Percentiles rank a stretch among this genome's conserved stretches.
Evolutionary conservation across 2,329 filamentous ascomycete species (phyloP).

Genomic region (Coniochaeta prunicola): DNA sequence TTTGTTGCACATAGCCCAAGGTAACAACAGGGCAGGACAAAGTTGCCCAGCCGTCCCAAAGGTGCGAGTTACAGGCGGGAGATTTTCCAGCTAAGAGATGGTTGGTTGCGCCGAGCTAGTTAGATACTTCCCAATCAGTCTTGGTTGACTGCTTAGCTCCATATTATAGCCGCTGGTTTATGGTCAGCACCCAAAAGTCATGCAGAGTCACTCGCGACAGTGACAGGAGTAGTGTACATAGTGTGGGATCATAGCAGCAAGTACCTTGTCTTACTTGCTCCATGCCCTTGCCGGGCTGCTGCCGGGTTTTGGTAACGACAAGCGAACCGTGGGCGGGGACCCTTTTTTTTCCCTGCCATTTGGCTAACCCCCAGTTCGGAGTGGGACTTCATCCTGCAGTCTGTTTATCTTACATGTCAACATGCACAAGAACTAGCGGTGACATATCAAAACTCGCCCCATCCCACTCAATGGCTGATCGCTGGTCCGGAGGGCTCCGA

Average conservation of each 20-base stretch:
- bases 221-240: too few relatives aligned
- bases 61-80: neutral
- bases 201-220: too few relatives aligned
- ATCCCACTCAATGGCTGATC: neutral
- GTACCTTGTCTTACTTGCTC: neutral
- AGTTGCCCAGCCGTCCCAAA: neutral
- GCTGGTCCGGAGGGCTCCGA: neutral
- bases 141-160: neutral
- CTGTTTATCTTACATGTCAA: neutral
- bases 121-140: neutral
- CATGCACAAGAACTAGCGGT: neutral
- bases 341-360: neutral
- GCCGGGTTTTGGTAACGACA: neutral
- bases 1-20: neutral
- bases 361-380: neutral
- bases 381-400: neutral
- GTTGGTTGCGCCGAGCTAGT: neutral
- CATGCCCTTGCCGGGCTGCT: too few relatives aligned
- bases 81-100: neutral
- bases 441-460: neutral
- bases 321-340: too few relatives aligned
- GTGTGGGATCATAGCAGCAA: neutral
- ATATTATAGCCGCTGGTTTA: neutral
- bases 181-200: neutral
- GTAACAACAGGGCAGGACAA: neutral